Evolutionary conservation across 2,329 filamentous ascomycete species (phyloP).

Genomic region (Monosporascus sp.): DNA sequence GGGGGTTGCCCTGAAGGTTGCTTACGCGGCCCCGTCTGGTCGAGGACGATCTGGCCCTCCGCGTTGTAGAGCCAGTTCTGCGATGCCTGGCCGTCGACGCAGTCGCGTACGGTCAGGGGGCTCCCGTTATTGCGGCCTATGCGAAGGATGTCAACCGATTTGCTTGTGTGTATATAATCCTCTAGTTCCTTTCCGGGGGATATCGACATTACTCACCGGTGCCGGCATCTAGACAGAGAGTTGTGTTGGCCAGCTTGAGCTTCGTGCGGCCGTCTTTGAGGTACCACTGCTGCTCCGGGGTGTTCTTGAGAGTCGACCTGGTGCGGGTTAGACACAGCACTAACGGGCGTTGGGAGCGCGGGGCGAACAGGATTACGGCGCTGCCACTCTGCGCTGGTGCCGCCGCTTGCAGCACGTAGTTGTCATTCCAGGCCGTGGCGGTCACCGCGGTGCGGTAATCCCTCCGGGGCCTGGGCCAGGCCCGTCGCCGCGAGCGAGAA

Average conservation of each 20-base stretch:
- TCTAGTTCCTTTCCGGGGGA: constrained; percentile 10
- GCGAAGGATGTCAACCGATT: neutral
- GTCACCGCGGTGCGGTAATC: constrained; percentile 35
- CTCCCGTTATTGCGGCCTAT: constrained; percentile 12
- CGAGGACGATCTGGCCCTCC: constrained; percentile 34
- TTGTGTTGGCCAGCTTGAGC: constrained; percentile 33
- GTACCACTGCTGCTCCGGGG: constrained; percentile 37
- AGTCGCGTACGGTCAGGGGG: constrained; percentile 32
- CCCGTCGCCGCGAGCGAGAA: constrained; percentile 29
- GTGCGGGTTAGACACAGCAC: neutral
- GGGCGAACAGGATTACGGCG: constrained; percentile 31
- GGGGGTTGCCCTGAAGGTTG: constrained; percentile 8
- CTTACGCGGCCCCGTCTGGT: constrained; percentile 30
- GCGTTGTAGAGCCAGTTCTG: constrained; percentile 34
- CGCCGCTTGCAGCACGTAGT: constrained; percentile 34
- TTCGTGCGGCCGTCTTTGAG: constrained; percentile 29
- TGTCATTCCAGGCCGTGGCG: constrained; percentile 33
- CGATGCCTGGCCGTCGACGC: constrained; percentile 25
- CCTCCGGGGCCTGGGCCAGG: constrained; percentile 30
- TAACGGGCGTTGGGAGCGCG: neutral
- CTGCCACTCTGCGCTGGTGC: constrained; percentile 24
- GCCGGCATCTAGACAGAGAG: constrained; percentile 36
- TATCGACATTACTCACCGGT: constrained; percentile 2
- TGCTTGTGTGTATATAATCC: neutral
- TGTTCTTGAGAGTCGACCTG: constrained; percentile 28